These are phyloP conservation scores for Pterulicium gracile DNA, from an alignment of 1,284 basidiomycete species.

Conservation along the genomic window DNA sequence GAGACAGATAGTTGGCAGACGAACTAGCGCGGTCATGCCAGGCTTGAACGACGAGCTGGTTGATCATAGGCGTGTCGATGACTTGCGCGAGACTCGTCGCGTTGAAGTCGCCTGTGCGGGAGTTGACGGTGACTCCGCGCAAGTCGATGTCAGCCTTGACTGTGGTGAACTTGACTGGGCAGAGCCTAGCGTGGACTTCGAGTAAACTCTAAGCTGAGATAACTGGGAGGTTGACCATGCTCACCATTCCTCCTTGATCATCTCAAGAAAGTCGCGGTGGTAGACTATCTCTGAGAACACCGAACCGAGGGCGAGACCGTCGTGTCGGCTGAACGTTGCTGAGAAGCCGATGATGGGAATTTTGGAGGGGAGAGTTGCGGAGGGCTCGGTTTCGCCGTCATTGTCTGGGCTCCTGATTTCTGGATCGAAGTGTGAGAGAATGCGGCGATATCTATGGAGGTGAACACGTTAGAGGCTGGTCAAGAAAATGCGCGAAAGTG, in stretches of 20 bases:
- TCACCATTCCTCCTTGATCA: constrained; percentile 90
- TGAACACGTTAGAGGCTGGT: not conserved
- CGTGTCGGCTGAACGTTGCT: constrained; percentile 89
- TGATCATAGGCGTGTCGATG: constrained; percentile 71
- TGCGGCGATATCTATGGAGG: constrained; percentile 54
- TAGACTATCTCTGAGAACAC: constrained; percentile 92
- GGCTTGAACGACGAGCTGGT: constrained; percentile 65
- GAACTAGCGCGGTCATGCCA: constrained; percentile 77
- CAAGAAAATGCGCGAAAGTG: not conserved
- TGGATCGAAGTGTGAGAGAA: constrained; percentile 69
- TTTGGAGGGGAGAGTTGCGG: constrained; percentile 27
- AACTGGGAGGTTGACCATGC: constrained; percentile 10
- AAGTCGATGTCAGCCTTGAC: constrained; percentile 70
- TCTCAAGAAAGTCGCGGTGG: constrained; percentile 85
- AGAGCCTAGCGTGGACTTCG: constrained; percentile 62
- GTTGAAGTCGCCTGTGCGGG: constrained; percentile 70
- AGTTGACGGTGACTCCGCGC: constrained; percentile 52
- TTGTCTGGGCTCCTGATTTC: constrained; percentile 45
- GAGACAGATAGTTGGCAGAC: constrained; percentile 11
- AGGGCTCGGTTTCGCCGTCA: constrained; percentile 14
- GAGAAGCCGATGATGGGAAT: constrained; percentile 92
- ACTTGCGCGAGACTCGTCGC: constrained; percentile 65
- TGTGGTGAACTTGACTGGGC: constrained; percentile 74
- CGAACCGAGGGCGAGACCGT: constrained; percentile 80
- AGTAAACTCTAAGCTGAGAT: no score